Evolutionary conservation across 1,284 basidiomycete species (phyloP), one percentile per base, ranked within the genome.

Genomic region (Omphalotus olearius): DNA sequence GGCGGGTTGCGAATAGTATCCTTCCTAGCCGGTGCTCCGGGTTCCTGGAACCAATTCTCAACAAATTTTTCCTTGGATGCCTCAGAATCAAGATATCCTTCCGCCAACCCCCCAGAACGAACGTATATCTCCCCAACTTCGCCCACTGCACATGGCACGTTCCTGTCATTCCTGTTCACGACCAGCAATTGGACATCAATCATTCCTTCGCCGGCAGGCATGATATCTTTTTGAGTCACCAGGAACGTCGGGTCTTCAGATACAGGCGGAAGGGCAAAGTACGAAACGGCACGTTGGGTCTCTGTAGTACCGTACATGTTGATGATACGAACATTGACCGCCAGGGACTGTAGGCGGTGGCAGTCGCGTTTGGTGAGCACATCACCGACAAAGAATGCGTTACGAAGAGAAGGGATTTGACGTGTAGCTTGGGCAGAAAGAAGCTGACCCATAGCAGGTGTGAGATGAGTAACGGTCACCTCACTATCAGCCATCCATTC

Each of bases 291-390:
- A 46, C 97, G 89, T 69, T 99, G 97, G 3, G 97, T 99, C 71
- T 99, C 97, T 20, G 97, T 99, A 7, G 97, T 99, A 20, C 97
- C 97, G 69, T 98, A 99, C 97, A 99, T 99, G 77, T 99, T 99
- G 70, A 99, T 88, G 68, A 99, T 97, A 45, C 83, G 77, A 11
- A 96, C 94, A 62, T 99, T 97, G 30, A 85, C 74, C 1, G 97
- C 97, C 44, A 99, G 85, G 4, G 91, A 82, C 69, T 99, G 97
- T 6, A 99, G 79, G 46, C 97, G 90, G 40, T 92, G 84, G 68
- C 97, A 99, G 69, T 99, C 97, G 44, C 97, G 89, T 72, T 99
- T 99, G 59, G 97, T 99, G 53, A 99, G 83, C 33, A 99, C 87
- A 65, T 99, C 97, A n/a, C 97, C 97, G 52, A 99, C 97, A 65